These are phyloP conservation scores for Rhipidocladum racemiflorum DNA, from an alignment of 176 grass and related monocot species.

Conservation along the genomic window DNA sequence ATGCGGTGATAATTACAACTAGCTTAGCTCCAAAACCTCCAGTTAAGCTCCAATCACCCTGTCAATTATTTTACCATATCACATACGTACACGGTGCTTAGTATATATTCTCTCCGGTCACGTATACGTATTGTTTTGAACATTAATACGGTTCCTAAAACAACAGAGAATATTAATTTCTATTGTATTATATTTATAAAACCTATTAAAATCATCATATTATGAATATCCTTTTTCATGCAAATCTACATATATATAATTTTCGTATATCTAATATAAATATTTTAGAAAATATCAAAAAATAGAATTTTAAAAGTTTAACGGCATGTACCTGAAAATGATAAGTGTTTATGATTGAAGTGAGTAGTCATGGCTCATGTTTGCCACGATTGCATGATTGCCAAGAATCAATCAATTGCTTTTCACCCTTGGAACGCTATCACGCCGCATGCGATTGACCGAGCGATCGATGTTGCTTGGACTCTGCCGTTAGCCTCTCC, in stretches of 20 bases:
- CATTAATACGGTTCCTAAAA: no score
- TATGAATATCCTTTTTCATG: no score
- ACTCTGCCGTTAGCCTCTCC: not conserved
- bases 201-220: no score
- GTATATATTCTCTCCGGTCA: not conserved
- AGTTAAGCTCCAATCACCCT: not conserved
- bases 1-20: not conserved
- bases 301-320: no score
- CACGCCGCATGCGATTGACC: not conserved
- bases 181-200: no score
- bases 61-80: not conserved
- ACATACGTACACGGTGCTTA: not conserved
- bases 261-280: no score
- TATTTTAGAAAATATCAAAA: no score
- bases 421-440: not conserved
- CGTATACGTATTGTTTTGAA: no score
- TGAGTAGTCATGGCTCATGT: not conserved
- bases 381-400: conserved; percentile 6
- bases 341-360: no score
- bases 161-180: no score
- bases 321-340: no score
- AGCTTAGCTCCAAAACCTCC: not conserved
- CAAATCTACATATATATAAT: no score
- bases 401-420: not conserved
- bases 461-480: conserved; percentile 22